Percentiles rank a stretch among this genome's conserved stretches.
These are phyloP conservation scores for Cyberlindnera americana DNA, from an alignment of 805 yeast species.

Conservation along the genomic window DNA sequence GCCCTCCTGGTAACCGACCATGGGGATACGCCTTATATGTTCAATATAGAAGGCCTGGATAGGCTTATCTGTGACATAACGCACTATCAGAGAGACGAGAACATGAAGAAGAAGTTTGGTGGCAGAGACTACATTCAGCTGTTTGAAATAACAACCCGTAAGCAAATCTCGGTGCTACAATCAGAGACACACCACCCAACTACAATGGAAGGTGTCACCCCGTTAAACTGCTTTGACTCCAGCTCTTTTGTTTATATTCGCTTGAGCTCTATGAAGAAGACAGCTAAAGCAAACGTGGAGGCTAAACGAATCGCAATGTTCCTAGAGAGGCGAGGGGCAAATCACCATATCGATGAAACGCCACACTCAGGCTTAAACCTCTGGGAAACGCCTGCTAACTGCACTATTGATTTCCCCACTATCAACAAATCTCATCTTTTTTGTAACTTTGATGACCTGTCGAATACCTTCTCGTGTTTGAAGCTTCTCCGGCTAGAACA, in stretches of 20 bases:
- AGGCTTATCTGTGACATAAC: neutral
- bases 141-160: constrained; percentile 2
- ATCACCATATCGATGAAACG: constrained; percentile 7
- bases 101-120: neutral
- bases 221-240: neutral
- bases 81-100: neutral
- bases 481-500: constrained; percentile 2
- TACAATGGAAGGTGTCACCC: neutral
- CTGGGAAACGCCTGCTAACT: constrained; percentile 2
- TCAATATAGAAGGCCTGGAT: constrained; percentile 5
- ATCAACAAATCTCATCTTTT: neutral
- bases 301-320: constrained; percentile 5
- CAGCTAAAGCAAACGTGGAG: constrained; percentile 4
- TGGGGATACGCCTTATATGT: constrained; percentile 1
- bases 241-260: constrained; percentile 5
- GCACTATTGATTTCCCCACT: neutral
- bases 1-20: constrained; percentile 7
- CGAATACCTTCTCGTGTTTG: neutral
- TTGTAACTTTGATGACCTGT: neutral
- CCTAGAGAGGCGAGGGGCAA: constrained; percentile 2
- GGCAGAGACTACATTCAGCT: constrained; percentile 1
- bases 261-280: constrained; percentile 1
- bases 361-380: constrained; percentile 4
- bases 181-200: constrained; percentile 4
- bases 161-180: neutral